Conservation (phyloP, 1,284 basidiomycete species). For the Cryptococcus neoformans region DNA sequence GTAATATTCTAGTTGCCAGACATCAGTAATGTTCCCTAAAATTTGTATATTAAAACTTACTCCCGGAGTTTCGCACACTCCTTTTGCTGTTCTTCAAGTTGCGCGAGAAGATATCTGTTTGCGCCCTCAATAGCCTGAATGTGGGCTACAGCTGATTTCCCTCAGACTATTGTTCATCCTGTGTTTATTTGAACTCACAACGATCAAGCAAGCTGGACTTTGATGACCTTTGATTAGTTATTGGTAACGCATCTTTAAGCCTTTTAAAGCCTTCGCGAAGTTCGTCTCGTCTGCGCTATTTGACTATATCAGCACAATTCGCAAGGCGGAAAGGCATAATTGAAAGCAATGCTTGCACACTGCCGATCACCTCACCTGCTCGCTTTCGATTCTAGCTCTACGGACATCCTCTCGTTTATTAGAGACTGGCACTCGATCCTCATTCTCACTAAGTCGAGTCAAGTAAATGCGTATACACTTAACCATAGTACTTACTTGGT, state of each 20-base stretch:
- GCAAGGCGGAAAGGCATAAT: no score
- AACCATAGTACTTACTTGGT: conserved; percentile 1
- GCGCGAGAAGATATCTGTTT: conserved; percentile 19
- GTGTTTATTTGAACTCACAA: conserved; percentile 55
- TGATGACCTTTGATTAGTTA: conserved; percentile 81
- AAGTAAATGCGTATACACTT: not conserved
- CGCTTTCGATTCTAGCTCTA: conserved; percentile 32
- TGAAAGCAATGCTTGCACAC: no score
- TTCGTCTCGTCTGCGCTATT: conserved; percentile 80
- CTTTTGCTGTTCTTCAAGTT: conserved; percentile 12
- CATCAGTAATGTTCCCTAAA: not conserved
- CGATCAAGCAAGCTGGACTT: conserved; percentile 82
- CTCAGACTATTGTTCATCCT: not conserved
- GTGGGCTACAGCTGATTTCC: conserved; percentile 25
- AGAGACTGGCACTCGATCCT: conserved; percentile 15
- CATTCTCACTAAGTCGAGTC: conserved; percentile 1
- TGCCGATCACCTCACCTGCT: conserved; percentile 32
- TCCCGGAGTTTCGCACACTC: conserved; percentile 21
- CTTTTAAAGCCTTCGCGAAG: conserved; percentile 79
- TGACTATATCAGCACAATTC: conserved; percentile 59
- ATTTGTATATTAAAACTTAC: conserved; percentile 12
- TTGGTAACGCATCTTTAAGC: conserved; percentile 77
- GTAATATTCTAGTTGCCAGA: conserved; percentile 3
- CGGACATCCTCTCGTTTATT: conserved; percentile 24
- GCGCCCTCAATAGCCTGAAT: conserved; percentile 27